Evolutionary conservation across 1,284 basidiomycete species (phyloP), one percentile per base, ranked within the genome.

Genomic region (Cryptococcus jaspeensis): DNA sequence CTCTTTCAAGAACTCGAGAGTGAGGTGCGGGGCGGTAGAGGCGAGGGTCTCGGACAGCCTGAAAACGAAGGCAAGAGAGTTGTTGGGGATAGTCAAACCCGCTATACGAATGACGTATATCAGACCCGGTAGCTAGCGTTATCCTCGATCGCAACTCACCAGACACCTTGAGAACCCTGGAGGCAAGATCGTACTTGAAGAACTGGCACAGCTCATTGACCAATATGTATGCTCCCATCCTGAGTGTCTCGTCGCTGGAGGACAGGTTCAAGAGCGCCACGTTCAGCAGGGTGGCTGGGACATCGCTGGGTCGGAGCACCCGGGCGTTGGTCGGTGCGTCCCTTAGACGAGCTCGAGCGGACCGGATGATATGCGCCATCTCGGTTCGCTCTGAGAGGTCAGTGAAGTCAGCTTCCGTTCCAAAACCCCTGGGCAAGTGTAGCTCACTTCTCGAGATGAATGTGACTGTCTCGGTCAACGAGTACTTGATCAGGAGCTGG

Each of bases 1-100:
- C 76, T 93, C 91, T 20, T 85, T 84, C 54, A 94, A 80, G 77
- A 94, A 90, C 73, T 93, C 90, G 20, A 94, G 80, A 0, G 91
- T 92, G 44, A 93, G 79, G 32, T 90, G 84, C 11, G 91, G 89
- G 8, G 84, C 84, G 64, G 87, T 86, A 2, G 79, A 79, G 0
- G 92, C 85, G 9, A 94, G 78, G 38, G 82, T 83, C 59, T 87
- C 85, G 72, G 89, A 92, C 40, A 93, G 75, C 56, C 82, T 80
- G 15, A 80, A 74, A 16, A 87, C 82, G 61, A 89, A 89, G 1
- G 83, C 76, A 37, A 83, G 80, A 3, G 86, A 81, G 64, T 89
- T 85, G 13, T 84, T 83, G n/a, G 90, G 87, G 56, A 91, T 82
- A 59, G 86, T 85, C 40, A 87, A 81, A 49, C 87, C 89, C 85